A percentile compares a stretch with the other conserved stretches of the same genome.
These are phyloP conservation scores for Leptographium galeiforme DNA, from an alignment of 2,329 filamentous ascomycete species.

Conservation along the genomic window DNA sequence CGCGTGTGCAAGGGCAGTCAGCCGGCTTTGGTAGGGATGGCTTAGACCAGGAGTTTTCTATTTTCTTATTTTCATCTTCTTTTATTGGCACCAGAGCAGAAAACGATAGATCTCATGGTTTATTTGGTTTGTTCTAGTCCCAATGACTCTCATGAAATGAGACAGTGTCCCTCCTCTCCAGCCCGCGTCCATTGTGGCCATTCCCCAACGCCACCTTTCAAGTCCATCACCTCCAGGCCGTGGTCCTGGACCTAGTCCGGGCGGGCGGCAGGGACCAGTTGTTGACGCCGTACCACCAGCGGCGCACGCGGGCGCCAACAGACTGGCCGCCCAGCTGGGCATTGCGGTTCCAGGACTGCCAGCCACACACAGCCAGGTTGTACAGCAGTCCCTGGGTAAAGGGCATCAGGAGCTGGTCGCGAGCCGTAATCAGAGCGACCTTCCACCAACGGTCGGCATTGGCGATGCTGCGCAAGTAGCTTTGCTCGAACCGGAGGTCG, in stretches of 20 bases:
- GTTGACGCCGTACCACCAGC: slow-evolving; percentile 95
- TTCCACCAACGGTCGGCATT: slow-evolving; percentile 66
- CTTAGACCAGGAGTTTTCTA: too few species aligned
- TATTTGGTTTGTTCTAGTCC: too few species aligned
- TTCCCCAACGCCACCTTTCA: too few species aligned
- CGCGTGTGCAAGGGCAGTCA: too few species aligned
- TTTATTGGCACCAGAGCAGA: too few species aligned
- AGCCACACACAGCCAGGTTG: slow-evolving; percentile 72
- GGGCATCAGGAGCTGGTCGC: slow-evolving; percentile 86
- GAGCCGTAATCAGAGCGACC: slow-evolving; percentile 69
- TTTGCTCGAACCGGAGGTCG: slow-evolving; percentile 94
- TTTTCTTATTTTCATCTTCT: too few species aligned
- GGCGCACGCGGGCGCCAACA: slow-evolving; percentile 60
- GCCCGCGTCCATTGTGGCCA: too few species aligned
- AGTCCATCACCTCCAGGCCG: background rate
- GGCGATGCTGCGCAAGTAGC: slow-evolving; percentile 82
- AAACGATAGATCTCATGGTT: too few species aligned
- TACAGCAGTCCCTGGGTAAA: slow-evolving; percentile 81
- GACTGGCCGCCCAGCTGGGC: slow-evolving; percentile 64
- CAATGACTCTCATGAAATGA: too few species aligned
- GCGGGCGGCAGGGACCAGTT: slow-evolving; percentile 60
- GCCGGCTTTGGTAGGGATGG: too few species aligned
- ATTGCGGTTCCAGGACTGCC: slow-evolving; percentile 78
- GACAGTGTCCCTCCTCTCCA: too few species aligned
- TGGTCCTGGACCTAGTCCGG: background rate